Percentiles rank a stretch among this genome's conserved stretches.
These are phyloP conservation scores for Suillus sp. DNA, from an alignment of 768 basidiomycete genomes.

Conservation along the genomic window DNA sequence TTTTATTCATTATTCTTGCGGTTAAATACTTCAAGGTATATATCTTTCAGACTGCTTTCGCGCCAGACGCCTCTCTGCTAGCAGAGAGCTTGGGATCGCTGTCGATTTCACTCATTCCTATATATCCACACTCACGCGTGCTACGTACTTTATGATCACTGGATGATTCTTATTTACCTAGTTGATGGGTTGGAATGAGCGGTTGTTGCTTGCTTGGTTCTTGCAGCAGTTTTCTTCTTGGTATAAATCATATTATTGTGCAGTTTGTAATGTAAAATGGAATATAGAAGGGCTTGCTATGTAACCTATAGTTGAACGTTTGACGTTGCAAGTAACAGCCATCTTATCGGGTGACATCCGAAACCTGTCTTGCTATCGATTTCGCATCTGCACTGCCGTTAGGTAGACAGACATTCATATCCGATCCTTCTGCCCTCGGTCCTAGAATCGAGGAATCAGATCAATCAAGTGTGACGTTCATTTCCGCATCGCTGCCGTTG, in stretches of 20 bases:
- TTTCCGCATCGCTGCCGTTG: constrained; percentile 5
- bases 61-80: constrained; percentile 23
- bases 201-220: constrained; percentile 33
- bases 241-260: constrained; percentile 13
- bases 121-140: constrained; percentile 26
- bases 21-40: constrained; percentile 17
- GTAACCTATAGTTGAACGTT: not conserved
- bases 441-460: constrained; percentile 1
- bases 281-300: constrained; percentile 1
- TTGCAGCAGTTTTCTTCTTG: constrained; percentile 29
- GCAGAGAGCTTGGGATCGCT: constrained; percentile 30
- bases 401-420: not conserved
- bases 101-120: constrained; percentile 3
- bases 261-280: not conserved
- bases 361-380: not conserved
- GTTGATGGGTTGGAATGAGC: constrained; percentile 31
- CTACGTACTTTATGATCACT: constrained; percentile 23
- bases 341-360: not conserved
- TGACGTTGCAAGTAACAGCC: not conserved
- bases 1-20: constrained; percentile 32
- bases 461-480: constrained; percentile 1
- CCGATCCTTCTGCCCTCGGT: constrained; percentile 2
- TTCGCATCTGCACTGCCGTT: not conserved
- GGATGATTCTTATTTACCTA: constrained; percentile 19
- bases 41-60: not conserved